These are phyloP conservation scores for Flaveria brownii DNA, from an alignment of 129 eudicot genomes.

Conservation along the genomic window DNA sequence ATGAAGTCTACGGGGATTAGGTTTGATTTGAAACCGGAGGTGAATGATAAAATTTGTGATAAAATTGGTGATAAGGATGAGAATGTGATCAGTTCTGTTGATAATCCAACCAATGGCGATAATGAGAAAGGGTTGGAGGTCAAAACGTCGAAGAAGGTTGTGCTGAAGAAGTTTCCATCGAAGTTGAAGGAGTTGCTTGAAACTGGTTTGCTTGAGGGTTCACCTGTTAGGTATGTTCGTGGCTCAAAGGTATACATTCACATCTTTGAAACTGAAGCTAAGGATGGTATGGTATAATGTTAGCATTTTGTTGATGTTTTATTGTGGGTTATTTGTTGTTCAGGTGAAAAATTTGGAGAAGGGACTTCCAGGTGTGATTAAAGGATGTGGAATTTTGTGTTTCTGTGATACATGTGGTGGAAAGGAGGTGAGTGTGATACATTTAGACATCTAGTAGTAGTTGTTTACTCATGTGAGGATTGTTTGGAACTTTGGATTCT, in stretches of 20 bases:
- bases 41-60: conserved; percentile 16
- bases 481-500: conserved; percentile 21
- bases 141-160: conserved; percentile 48
- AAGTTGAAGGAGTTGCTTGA: conserved; percentile 73
- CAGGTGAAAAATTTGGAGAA: conserved; percentile 45
- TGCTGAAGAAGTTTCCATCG: conserved; percentile 39
- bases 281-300: background rate
- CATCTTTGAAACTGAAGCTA: conserved; percentile 6
- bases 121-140: conserved; percentile 26
- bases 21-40: conserved; percentile 32
- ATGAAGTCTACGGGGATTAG: conserved; percentile 29
- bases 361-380: conserved; percentile 62
- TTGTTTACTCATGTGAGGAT: background rate
- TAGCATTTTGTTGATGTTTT: conserved; percentile 3
- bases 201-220: conserved; percentile 82
- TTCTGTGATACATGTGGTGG: conserved; percentile 62
- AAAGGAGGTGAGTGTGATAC: conserved; percentile 45
- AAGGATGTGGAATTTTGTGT: conserved; percentile 62
- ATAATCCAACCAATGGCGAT: conserved; percentile 11
- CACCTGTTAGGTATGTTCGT: conserved; percentile 56
- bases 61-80: conserved; percentile 20
- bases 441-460: background rate
- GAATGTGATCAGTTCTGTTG: conserved; percentile 21
- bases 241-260: conserved; percentile 56
- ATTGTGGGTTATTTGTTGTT: conserved; percentile 20